A percentile compares a stretch with the other conserved stretches of the same genome.
phyloP scores from a whole-genome alignment of 2,329 filamentous ascomycete species.

The Arthrobotrys musiformis region DNA sequence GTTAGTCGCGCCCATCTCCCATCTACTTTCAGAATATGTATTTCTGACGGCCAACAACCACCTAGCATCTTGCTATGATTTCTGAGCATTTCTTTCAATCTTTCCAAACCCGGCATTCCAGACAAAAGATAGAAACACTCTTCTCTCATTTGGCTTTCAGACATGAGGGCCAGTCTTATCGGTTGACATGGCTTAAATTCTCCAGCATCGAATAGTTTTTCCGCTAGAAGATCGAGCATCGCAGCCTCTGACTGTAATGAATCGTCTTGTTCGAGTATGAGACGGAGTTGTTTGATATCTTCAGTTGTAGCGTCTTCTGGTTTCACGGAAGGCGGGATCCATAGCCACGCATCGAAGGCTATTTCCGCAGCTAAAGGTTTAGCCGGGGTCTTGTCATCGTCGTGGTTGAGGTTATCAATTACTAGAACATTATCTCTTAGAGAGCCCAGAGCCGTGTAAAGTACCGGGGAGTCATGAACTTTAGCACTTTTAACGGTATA shows the following conservation, averaged over 20 bases:
- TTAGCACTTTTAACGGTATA: background rate
- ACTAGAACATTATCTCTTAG: background rate
- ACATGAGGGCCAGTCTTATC: slow-evolving; percentile 2
- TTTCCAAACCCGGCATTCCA: background rate
- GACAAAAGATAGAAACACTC: slow-evolving; percentile 25
- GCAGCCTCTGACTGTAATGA: background rate
- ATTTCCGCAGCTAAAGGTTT: background rate
- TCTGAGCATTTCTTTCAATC: background rate
- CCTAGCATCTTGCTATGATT: slow-evolving; percentile 13
- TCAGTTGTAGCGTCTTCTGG: slow-evolving; percentile 18
- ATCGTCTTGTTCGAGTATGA: slow-evolving; percentile 2
- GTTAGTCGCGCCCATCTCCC: slow-evolving; percentile 6
- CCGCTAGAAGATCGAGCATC: background rate
- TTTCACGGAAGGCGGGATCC: background rate
- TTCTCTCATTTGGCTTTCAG: slow-evolving; percentile 13
- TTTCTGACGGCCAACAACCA: slow-evolving; percentile 6
- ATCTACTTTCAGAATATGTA: slow-evolving; percentile 10
- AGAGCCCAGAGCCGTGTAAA: background rate
- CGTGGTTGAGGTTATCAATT: background rate
- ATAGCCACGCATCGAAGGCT: slow-evolving; percentile 18
- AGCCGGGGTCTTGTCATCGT: background rate
- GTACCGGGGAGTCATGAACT: background rate
- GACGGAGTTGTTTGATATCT: slow-evolving; percentile 20
- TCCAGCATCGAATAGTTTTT: slow-evolving; percentile 2
- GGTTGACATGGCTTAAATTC: slow-evolving; percentile 2